Percentiles rank a stretch among this genome's conserved stretches.
These are phyloP conservation scores for Phytophthora sansomeana DNA, from an alignment of 352 stramenopile genomes.

Conservation along the genomic window DNA sequence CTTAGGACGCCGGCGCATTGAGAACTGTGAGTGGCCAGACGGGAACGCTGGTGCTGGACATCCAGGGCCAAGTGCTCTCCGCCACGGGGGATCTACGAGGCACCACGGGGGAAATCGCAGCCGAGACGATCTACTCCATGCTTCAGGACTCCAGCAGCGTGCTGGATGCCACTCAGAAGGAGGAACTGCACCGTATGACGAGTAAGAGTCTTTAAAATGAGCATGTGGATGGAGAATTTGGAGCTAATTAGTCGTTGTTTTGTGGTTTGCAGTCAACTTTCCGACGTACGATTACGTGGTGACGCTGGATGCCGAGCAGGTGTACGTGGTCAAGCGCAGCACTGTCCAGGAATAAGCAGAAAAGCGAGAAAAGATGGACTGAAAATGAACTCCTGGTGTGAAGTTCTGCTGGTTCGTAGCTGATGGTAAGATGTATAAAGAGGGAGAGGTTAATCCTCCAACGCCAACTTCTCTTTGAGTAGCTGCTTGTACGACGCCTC, in stretches of 20 bases:
- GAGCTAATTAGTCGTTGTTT: conserved; percentile 1
- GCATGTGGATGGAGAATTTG: conserved; percentile 1
- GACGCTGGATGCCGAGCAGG: conserved; percentile 64
- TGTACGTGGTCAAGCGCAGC: conserved; percentile 82
- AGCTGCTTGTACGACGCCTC: conserved; percentile 76
- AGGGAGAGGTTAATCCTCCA: conserved; percentile 44
- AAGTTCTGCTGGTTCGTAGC: not conserved
- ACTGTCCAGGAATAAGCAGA: conserved; percentile 39
- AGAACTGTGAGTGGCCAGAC: conserved; percentile 58
- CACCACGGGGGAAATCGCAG: conserved; percentile 55
- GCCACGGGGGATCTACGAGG: conserved; percentile 68
- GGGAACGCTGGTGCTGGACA: conserved; percentile 70
- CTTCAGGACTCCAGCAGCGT: conserved; percentile 72
- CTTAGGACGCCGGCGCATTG: conserved; percentile 63
- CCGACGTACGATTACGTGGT: conserved; percentile 74
- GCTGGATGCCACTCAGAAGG: conserved; percentile 59
- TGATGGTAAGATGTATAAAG: conserved; percentile 28
- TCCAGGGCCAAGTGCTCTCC: conserved; percentile 66
- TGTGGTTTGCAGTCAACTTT: conserved; percentile 57
- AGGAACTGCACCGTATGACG: conserved; percentile 71
- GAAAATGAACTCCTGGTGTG: not conserved
- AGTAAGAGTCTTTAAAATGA: conserved; percentile 31
- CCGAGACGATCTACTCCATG: conserved; percentile 73
- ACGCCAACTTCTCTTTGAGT: conserved; percentile 84
- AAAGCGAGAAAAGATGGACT: conserved; percentile 2